Conservation (phyloP, 2,329 filamentous ascomycete genomes). For the Harringtonia aguacate region DNA sequence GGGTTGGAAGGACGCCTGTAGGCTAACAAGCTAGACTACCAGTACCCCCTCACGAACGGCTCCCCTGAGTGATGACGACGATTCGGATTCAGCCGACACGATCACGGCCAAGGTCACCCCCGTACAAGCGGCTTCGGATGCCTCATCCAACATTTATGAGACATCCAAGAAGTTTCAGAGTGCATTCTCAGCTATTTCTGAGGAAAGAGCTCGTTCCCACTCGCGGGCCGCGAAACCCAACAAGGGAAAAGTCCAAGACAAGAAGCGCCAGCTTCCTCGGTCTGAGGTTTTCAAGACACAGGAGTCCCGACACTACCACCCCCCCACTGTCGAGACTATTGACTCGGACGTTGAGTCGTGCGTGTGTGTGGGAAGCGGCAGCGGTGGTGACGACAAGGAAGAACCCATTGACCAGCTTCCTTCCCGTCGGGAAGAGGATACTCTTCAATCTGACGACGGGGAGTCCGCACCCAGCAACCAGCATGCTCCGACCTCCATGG, state of each 20-base stretch:
- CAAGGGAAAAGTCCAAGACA: neutral
- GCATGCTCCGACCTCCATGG: too few relatives aligned
- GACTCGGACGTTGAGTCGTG: constrained; percentile 1
- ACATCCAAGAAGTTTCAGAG: constrained; percentile 3
- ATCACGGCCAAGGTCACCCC: neutral
- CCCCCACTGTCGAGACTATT: constrained; percentile 9
- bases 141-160: neutral
- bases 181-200: neutral
- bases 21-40: too few relatives aligned
- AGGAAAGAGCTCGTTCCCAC: neutral
- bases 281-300: too few relatives aligned
- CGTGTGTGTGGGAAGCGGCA: too few relatives aligned
- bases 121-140: neutral
- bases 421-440: too few relatives aligned
- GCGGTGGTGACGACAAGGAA: too few relatives aligned
- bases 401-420: too few relatives aligned
- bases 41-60: neutral
- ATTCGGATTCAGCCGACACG: neutral
- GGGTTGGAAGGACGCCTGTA: too few relatives aligned
- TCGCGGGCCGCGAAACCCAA: neutral
- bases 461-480: too few relatives aligned
- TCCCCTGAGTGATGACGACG: neutral
- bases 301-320: constrained; percentile 2
- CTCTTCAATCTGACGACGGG: too few relatives aligned
- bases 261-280: too few relatives aligned